Evolutionary conservation across 768 basidiomycete species (phyloP).

Genomic region (Calvatia gigantea): DNA sequence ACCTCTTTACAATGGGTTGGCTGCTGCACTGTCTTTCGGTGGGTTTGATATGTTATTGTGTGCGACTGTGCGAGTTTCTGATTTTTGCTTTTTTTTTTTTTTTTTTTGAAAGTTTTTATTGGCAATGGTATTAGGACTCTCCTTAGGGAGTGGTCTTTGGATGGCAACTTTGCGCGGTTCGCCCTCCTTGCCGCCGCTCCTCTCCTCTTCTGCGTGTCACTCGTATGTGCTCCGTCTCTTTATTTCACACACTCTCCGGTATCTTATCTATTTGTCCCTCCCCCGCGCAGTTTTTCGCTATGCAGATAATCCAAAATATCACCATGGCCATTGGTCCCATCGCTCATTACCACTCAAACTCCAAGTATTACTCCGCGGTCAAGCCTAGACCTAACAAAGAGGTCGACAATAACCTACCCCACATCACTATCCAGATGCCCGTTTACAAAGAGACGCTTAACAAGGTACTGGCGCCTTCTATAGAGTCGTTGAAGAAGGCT

Average conservation of each 20-base stretch:
- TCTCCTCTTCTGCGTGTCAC: conserved; percentile 69
- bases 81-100: conserved; percentile 30
- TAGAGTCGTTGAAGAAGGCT: conserved; percentile 72
- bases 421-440: conserved; percentile 79
- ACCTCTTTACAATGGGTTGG: conserved; percentile 63
- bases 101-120: conserved; percentile 48
- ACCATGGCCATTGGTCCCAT: conserved; percentile 77
- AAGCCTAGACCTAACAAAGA: conserved; percentile 46
- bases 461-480: conserved; percentile 67
- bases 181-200: conserved; percentile 59
- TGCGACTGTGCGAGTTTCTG: no score
- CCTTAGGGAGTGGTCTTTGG: conserved; percentile 65
- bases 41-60: conserved; percentile 33
- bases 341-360: conserved; percentile 74
- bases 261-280: no score
- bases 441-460: conserved; percentile 82
- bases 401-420: conserved; percentile 59
- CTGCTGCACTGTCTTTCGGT: conserved; percentile 55
- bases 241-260: conserved; percentile 21
- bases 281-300: conserved; percentile 58
- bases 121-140: conserved; percentile 62
- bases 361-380: conserved; percentile 73
- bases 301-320: conserved; percentile 69
- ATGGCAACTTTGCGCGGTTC: conserved; percentile 56
- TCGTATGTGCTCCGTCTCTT: conserved; percentile 35